These are phyloP conservation scores for Nicotiana tabacum DNA, from an alignment of 257 asterid species.

Conservation along the genomic window DNA sequence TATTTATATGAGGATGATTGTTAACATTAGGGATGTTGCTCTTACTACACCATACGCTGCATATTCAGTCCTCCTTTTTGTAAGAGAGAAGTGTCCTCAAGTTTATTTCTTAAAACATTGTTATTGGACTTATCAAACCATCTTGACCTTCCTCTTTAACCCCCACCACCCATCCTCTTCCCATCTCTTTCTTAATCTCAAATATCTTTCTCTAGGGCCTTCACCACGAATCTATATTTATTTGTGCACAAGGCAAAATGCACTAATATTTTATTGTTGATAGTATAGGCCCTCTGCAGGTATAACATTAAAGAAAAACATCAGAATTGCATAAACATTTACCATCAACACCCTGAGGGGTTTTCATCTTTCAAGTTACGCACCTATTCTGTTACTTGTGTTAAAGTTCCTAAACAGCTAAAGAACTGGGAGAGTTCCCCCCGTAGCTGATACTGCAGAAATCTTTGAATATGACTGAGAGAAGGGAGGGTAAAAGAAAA, in stretches of 20 bases:
- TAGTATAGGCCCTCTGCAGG: neutral
- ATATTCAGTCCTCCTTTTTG: neutral
- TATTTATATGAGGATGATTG: neutral
- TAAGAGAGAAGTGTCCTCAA: neutral
- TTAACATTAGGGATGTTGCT: neutral
- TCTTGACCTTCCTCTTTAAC: neutral
- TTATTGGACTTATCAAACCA: neutral
- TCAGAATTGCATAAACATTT: neutral
- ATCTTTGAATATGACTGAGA: neutral
- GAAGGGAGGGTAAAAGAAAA: neutral
- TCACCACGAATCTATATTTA: neutral
- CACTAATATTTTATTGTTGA: neutral
- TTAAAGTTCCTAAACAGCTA: neutral
- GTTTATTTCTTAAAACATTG: neutral
- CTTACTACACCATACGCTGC: neutral
- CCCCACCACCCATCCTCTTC: neutral
- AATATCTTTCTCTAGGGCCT: neutral
- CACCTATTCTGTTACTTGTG: neutral
- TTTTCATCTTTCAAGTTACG: neutral
- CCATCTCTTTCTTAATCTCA: neutral
- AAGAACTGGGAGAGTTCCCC: neutral
- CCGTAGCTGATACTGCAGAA: neutral
- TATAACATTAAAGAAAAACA: neutral
- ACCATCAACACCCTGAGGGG: neutral
- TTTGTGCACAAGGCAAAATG: neutral